Evolutionary conservation across 768 basidiomycete genomes (phyloP).

Genomic region (Vararia minispora): DNA sequence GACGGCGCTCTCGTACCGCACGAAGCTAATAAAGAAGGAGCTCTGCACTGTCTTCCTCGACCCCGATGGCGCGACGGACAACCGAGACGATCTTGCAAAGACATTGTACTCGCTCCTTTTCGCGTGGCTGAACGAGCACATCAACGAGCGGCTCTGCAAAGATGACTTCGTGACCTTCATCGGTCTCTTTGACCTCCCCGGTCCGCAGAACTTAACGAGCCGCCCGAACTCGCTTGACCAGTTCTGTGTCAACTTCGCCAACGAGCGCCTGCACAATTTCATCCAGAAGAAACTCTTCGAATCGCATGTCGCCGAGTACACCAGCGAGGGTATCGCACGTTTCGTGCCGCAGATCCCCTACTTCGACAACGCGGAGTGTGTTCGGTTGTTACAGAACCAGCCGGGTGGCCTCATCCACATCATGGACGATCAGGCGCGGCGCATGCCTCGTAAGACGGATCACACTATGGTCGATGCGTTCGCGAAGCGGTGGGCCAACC

Average conservation of each 20-base stretch:
- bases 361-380: slow-evolving; percentile 86
- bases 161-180: slow-evolving; percentile 92
- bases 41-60: slow-evolving; percentile 96
- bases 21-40: slow-evolving; percentile 89
- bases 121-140: slow-evolving; percentile 91
- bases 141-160: slow-evolving; percentile 90
- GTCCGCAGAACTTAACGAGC: slow-evolving; percentile 81
- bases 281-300: slow-evolving; percentile 75
- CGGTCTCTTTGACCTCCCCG: slow-evolving; percentile 89
- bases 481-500: slow-evolving; percentile 88
- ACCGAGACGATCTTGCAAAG: slow-evolving; percentile 89
- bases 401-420: slow-evolving; percentile 93
- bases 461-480: slow-evolving; percentile 93
- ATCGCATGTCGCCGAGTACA: slow-evolving; percentile 72
- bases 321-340: slow-evolving; percentile 64
- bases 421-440: slow-evolving; percentile 91
- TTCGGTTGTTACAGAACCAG: slow-evolving; percentile 73
- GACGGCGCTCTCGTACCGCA: slow-evolving; percentile 78
- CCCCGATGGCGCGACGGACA: slow-evolving; percentile 85
- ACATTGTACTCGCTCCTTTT: slow-evolving; percentile 91
- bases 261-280: slow-evolving; percentile 83
- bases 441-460: slow-evolving; percentile 83
- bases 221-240: slow-evolving; percentile 91
- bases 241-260: slow-evolving; percentile 93
- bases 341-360: slow-evolving; percentile 63